These are phyloP conservation scores for Globisporangium viniferum DNA, from an alignment of 352 stramenopile genomes.

Conservation along the genomic window DNA sequence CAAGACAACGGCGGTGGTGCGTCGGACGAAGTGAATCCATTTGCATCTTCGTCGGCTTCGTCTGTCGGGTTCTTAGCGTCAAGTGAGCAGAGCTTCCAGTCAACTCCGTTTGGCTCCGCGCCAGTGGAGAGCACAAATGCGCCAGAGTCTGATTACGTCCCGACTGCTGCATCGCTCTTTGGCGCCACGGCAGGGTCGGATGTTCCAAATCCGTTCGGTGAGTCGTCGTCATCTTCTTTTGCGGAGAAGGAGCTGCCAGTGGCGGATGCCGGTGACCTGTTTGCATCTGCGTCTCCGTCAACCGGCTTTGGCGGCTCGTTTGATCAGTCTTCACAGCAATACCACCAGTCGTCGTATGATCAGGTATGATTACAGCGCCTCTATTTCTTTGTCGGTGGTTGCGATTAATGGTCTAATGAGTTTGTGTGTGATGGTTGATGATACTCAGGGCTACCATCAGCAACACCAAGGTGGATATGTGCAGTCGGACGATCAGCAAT, in stretches of 20 bases:
- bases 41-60: conserved; percentile 30
- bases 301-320: conserved; percentile 34
- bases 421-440: not conserved
- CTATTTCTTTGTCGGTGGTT: not conserved
- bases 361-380: conserved; percentile 24
- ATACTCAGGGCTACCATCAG: conserved; percentile 8
- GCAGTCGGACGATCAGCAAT: conserved; percentile 4
- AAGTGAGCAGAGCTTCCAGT: conserved; percentile 9
- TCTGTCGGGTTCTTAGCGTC: conserved; percentile 25
- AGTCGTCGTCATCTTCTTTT: conserved; percentile 22
- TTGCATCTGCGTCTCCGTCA: conserved; percentile 38
- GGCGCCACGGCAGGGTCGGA: conserved; percentile 39
- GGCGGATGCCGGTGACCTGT: conserved; percentile 54
- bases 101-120: conserved; percentile 12
- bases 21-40: conserved; percentile 39
- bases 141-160: conserved; percentile 17
- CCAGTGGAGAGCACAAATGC: conserved; percentile 3
- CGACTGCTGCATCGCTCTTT: conserved; percentile 62
- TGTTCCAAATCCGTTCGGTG: conserved; percentile 50
- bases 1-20: conserved; percentile 14
- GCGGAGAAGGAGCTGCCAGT: conserved; percentile 50
- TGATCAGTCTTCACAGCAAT: conserved; percentile 24
- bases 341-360: conserved; percentile 25
- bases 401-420: not conserved
- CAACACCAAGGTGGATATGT: conserved; percentile 21